phyloP scores from a whole-genome alignment of 768 basidiomycete genomes.

The Punctularia strigosozonata region DNA sequence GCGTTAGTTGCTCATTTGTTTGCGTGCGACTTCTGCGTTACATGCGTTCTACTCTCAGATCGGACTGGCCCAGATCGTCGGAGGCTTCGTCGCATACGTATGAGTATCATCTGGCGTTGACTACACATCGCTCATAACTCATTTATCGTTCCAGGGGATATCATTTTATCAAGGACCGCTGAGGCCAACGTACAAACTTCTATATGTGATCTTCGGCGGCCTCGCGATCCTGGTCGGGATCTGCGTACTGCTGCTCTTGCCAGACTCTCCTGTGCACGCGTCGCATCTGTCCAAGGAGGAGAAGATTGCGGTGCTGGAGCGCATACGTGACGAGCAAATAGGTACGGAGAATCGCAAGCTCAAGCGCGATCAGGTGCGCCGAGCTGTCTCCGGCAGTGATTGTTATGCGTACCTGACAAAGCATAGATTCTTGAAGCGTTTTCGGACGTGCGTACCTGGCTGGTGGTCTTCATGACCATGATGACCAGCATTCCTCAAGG shows the following conservation, averaged over 20 bases:
- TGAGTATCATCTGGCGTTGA: conserved; percentile 6
- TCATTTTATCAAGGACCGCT: conserved; percentile 37
- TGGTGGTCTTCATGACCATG: conserved; percentile 43
- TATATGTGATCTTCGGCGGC: conserved; percentile 48
- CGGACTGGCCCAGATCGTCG: conserved; percentile 45
- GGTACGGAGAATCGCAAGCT: conserved; percentile 49
- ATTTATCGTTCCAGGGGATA: conserved; percentile 30
- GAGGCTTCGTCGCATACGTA: conserved; percentile 54
- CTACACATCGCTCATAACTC: background rate
- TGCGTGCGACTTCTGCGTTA: background rate
- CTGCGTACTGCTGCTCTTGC: conserved; percentile 45
- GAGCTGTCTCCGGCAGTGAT: too few species aligned
- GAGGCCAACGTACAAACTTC: conserved; percentile 47
- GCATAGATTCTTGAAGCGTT: background rate
- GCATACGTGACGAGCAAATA: conserved; percentile 55
- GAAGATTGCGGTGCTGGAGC: conserved; percentile 48
- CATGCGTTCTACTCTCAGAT: conserved; percentile 24
- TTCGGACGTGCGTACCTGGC: conserved; percentile 32
- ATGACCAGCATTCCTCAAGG: conserved; percentile 55
- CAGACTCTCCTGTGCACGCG: conserved; percentile 56
- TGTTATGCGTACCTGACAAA: too few species aligned
- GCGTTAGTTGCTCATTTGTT: conserved; percentile 25
- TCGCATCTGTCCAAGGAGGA: conserved; percentile 44
- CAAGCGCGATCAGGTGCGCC: conserved; percentile 46
- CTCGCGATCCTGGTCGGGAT: conserved; percentile 49